Conservation (phyloP, 129 eudicot genomes). For the Lonicera japonica region DNA sequence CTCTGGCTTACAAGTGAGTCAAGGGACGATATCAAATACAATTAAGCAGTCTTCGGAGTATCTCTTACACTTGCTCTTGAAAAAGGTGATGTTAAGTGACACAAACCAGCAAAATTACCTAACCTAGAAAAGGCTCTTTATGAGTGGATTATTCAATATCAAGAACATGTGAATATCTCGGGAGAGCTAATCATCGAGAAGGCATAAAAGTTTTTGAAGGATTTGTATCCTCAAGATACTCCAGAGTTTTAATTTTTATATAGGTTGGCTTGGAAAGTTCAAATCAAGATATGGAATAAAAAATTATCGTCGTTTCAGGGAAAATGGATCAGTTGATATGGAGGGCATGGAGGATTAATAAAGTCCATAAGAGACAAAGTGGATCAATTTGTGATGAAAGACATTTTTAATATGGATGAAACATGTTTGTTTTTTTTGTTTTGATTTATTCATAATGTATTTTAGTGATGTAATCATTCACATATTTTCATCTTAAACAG, state of each 20-base stretch:
- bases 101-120: neutral
- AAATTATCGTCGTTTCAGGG: too few species aligned
- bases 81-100: neutral
- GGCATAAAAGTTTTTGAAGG: neutral
- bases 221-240: neutral
- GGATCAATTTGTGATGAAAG: neutral
- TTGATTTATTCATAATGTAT: too few species aligned
- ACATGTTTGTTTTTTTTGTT: too few species aligned
- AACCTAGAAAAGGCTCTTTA: neutral
- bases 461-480: too few species aligned
- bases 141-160: neutral
- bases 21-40: neutral
- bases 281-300: neutral
- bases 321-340: too few species aligned
- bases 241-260: neutral
- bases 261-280: too few species aligned
- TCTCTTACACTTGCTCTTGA: neutral
- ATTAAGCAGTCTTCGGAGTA: neutral
- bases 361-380: neutral
- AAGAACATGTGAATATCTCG: neutral
- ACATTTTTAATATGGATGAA: neutral
- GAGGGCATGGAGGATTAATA: too few species aligned
- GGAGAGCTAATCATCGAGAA: neutral
- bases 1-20: neutral
- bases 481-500: too few species aligned